phyloP scores from a whole-genome alignment of 495 filamentous ascomycete species.

The Trichocladium antarcticum region DNA sequence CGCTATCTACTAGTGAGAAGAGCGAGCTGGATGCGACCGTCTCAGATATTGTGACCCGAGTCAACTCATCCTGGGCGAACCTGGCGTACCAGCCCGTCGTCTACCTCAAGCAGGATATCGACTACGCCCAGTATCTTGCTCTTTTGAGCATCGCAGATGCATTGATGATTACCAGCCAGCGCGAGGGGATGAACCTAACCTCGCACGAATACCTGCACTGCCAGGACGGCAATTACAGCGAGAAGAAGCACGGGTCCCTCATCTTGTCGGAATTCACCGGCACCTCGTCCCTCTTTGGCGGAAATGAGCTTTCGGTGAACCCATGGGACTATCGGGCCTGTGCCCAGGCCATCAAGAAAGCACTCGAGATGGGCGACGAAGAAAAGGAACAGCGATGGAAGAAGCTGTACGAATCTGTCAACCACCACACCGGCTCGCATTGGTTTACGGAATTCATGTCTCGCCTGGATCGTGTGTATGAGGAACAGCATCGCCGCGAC shows the following conservation, averaged over 20 bases:
- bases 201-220: slow-evolving; percentile 87
- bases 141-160: slow-evolving; percentile 79
- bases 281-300: slow-evolving; percentile 70
- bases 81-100: slow-evolving; percentile 82
- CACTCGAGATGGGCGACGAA: slow-evolving; percentile 60
- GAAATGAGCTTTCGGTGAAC: slow-evolving; percentile 70
- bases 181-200: slow-evolving; percentile 92
- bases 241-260: slow-evolving; percentile 72
- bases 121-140: slow-evolving; percentile 80
- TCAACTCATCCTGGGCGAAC: slow-evolving; percentile 79
- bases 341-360: slow-evolving; percentile 67
- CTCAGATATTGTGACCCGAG: slow-evolving; percentile 82
- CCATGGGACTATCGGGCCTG: slow-evolving; percentile 87
- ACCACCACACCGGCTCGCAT: slow-evolving; percentile 66
- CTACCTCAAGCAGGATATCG: slow-evolving; percentile 90
- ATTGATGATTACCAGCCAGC: slow-evolving; percentile 82
- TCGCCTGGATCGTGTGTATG: slow-evolving; percentile 58
- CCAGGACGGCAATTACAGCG: slow-evolving; percentile 65
- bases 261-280: slow-evolving; percentile 92
- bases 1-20: slow-evolving; percentile 77
- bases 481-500: slow-evolving; percentile 71
- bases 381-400: slow-evolving; percentile 67
- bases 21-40: slow-evolving; percentile 76
- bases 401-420: slow-evolving; percentile 60
- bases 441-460: slow-evolving; percentile 69